A percentile compares a stretch with the other conserved stretches of the same genome.
phyloP scores from a whole-genome alignment of 176 grass and related monocot genomes.

The Puya raimondii region DNA sequence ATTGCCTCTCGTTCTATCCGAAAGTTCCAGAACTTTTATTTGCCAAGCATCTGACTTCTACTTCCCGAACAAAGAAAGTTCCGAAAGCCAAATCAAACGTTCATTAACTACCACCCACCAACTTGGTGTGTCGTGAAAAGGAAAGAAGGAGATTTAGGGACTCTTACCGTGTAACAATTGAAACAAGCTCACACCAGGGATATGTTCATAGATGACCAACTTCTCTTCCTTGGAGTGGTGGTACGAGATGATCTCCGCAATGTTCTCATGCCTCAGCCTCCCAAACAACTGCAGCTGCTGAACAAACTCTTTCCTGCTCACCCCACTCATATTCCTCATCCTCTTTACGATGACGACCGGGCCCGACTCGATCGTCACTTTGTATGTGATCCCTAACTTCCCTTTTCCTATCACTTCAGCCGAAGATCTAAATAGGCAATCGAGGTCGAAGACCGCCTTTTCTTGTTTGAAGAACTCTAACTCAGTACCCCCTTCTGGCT shows the following conservation, averaged over 20 bases:
- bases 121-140: not conserved
- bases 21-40: too few relatives aligned
- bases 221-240: conserved; percentile 88
- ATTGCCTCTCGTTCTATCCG: too few relatives aligned
- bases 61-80: not conserved
- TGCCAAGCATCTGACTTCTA: too few relatives aligned
- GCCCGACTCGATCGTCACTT: conserved; percentile 34
- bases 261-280: conserved; percentile 74
- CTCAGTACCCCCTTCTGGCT: not conserved
- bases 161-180: conserved; percentile 75
- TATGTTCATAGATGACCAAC: conserved; percentile 60
- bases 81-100: not conserved
- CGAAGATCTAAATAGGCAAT: conserved; percentile 60
- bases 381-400: conserved; percentile 68
- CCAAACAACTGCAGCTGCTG: conserved; percentile 77
- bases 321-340: conserved; percentile 54
- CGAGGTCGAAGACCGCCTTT: conserved; percentile 41
- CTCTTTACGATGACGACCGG: conserved; percentile 61
- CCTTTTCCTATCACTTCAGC: conserved; percentile 77
- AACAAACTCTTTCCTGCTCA: conserved; percentile 52
- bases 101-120: not conserved
- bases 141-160: not conserved
- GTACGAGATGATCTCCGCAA: conserved; percentile 56
- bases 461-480: conserved; percentile 54
- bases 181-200: conserved; percentile 62